phyloP scores from a whole-genome alignment of 2,329 filamentous ascomycete species.

The Lizonia empirigonia region DNA sequence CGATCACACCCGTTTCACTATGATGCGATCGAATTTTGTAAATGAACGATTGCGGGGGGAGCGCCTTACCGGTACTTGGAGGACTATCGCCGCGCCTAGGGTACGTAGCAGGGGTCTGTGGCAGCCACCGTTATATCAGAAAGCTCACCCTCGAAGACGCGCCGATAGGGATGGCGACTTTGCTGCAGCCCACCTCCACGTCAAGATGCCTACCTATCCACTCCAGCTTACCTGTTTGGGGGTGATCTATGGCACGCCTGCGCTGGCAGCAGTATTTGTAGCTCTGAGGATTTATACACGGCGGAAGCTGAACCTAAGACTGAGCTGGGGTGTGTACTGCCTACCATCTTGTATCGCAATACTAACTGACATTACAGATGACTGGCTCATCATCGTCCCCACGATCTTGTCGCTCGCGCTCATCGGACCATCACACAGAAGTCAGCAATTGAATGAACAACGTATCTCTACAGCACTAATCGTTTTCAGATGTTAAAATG shows the following conservation, averaged over 20 bases:
- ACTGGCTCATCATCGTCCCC: constrained; percentile 48
- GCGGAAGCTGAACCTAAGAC: constrained; percentile 44
- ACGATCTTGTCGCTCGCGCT: constrained; percentile 45
- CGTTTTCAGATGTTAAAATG: constrained; percentile 42
- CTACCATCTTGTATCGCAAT: neutral
- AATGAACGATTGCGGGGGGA: constrained; percentile 18
- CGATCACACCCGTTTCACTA: constrained; percentile 13
- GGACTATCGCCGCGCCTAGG: constrained; percentile 7
- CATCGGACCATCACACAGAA: constrained; percentile 45
- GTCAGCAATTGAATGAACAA: constrained; percentile 26
- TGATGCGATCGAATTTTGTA: constrained; percentile 9
- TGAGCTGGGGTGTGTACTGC: constrained; percentile 43
- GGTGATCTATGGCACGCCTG: constrained; percentile 44
- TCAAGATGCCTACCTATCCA: constrained; percentile 47
- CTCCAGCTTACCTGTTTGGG: constrained; percentile 47
- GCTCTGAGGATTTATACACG: constrained; percentile 46
- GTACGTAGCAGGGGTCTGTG: constrained; percentile 4
- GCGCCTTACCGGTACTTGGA: constrained; percentile 3
- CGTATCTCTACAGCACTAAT: neutral
- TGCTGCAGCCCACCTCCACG: constrained; percentile 20
- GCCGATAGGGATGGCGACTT: constrained; percentile 15
- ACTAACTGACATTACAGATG: constrained; percentile 34
- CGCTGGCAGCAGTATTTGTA: constrained; percentile 43
- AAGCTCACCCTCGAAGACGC: constrained; percentile 7
- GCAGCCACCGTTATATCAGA: constrained; percentile 15